Conservation (phyloP, 495 filamentous ascomycete species). For the Ramalina peruviana region DNA sequence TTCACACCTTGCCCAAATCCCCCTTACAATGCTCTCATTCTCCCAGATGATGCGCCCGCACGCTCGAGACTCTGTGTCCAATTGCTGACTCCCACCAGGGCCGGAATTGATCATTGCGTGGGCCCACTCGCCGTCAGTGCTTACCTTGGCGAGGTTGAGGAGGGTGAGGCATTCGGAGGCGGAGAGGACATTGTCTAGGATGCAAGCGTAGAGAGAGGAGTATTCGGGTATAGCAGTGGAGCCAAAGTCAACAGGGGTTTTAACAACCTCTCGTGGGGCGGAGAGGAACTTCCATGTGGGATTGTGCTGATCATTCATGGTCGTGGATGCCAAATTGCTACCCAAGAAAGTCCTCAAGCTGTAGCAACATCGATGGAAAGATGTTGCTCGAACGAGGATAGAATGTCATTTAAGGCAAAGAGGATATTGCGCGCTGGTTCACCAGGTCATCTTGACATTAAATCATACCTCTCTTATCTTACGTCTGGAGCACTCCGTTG, state of each 20-base stretch:
- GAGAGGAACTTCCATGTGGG: not conserved
- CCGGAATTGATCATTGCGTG: conserved; percentile 56
- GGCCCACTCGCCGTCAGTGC: conserved; percentile 36
- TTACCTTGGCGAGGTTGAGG: conserved; percentile 37
- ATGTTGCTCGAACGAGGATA: too few species aligned
- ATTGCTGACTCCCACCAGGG: conserved; percentile 35
- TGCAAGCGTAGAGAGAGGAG: conserved; percentile 37
- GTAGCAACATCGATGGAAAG: too few species aligned
- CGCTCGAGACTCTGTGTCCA: conserved; percentile 43
- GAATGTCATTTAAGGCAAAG: too few species aligned
- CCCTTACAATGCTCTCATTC: conserved; percentile 39
- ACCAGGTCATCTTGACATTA: too few species aligned
- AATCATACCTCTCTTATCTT: too few species aligned
- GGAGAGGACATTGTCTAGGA: conserved; percentile 49
- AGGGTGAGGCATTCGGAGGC: conserved; percentile 45
- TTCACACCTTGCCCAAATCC: conserved; percentile 40
- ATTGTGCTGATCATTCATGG: too few species aligned
- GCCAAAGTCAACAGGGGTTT: conserved; percentile 35
- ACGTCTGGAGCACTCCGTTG: too few species aligned
- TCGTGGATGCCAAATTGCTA: too few species aligned
- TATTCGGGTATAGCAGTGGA: conserved; percentile 37
- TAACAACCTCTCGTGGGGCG: not conserved
- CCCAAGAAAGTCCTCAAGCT: too few species aligned
- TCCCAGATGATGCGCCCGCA: conserved; percentile 65
- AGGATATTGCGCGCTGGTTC: too few species aligned